Percentiles rank a stretch among this genome's conserved stretches.
phyloP scores from a whole-genome alignment of 164 flowering plant species.

The Piper betle region DNA sequence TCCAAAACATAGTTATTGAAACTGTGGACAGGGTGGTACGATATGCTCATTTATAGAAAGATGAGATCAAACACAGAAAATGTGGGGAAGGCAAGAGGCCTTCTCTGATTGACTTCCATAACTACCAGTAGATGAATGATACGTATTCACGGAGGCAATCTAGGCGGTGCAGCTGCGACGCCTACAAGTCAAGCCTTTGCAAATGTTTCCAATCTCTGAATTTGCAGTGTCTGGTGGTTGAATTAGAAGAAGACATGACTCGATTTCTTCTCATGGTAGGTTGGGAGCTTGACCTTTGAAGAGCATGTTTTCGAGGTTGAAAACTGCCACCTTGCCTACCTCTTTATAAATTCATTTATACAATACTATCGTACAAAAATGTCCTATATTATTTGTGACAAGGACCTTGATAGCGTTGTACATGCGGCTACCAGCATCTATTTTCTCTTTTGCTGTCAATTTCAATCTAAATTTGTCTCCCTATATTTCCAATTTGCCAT shows the following conservation, averaged over 20 bases:
- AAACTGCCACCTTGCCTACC: background rate
- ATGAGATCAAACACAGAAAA: background rate
- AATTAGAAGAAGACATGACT: background rate
- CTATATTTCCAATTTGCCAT: background rate
- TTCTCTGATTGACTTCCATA: background rate
- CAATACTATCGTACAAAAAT: background rate
- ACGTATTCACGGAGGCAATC: background rate
- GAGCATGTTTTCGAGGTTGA: background rate
- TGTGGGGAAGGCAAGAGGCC: background rate
- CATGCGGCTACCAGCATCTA: no score
- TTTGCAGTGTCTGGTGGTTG: constrained; percentile 3
- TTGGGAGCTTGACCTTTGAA: constrained; percentile 16
- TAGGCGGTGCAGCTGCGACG: constrained; percentile 16
- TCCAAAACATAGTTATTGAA: background rate
- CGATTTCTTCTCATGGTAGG: constrained; percentile 19
- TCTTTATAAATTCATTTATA: background rate
- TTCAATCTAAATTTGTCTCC: background rate
- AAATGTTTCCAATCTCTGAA: background rate
- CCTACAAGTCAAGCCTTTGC: constrained; percentile 15
- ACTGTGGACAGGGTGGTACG: background rate
- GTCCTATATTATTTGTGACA: background rate
- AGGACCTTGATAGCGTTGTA: background rate
- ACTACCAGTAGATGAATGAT: background rate
- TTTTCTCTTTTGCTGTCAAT: no score
- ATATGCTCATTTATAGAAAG: background rate